A percentile compares a stretch with the other conserved stretches of the same genome.
Conservation (phyloP, 306 rosid species). For the Vigna unguiculata region DNA sequence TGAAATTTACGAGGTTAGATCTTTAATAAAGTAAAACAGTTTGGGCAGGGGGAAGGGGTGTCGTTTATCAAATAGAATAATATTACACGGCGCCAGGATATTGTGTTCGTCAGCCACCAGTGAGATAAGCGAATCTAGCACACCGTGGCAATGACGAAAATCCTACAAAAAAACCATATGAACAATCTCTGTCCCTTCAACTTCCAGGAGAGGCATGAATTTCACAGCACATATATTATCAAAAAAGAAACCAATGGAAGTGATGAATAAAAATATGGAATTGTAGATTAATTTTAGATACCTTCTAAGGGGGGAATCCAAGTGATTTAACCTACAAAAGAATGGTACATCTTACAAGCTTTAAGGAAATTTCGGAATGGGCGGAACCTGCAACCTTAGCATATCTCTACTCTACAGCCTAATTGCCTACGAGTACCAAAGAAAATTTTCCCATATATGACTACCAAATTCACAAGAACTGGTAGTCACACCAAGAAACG, state of each 20-base stretch:
- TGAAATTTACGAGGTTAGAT: not conserved
- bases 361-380: conserved; percentile 40
- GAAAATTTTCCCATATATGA: conserved; percentile 28
- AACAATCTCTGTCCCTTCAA: not conserved
- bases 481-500: conserved; percentile 42
- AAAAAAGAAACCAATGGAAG: conserved; percentile 4
- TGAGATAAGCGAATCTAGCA: not conserved
- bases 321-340: conserved; percentile 59
- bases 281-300: conserved; percentile 32
- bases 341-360: conserved; percentile 54
- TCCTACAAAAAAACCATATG: not conserved
- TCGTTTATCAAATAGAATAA: conserved; percentile 22
- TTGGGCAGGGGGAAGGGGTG: not conserved
- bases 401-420: conserved; percentile 46
- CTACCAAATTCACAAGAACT: conserved; percentile 12
- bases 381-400: conserved; percentile 36
- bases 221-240: conserved; percentile 9
- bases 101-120: not conserved
- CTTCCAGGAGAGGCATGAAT: not conserved
- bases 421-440: conserved; percentile 46
- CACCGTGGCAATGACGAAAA: not conserved
- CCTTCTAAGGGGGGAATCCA: conserved; percentile 44
- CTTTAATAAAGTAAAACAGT: not conserved
- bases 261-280: conserved; percentile 36
- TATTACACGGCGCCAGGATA: not conserved